These are phyloP conservation scores for Tylopilus subfusipes DNA, from an alignment of 768 basidiomycete genomes.

Conservation along the genomic window DNA sequence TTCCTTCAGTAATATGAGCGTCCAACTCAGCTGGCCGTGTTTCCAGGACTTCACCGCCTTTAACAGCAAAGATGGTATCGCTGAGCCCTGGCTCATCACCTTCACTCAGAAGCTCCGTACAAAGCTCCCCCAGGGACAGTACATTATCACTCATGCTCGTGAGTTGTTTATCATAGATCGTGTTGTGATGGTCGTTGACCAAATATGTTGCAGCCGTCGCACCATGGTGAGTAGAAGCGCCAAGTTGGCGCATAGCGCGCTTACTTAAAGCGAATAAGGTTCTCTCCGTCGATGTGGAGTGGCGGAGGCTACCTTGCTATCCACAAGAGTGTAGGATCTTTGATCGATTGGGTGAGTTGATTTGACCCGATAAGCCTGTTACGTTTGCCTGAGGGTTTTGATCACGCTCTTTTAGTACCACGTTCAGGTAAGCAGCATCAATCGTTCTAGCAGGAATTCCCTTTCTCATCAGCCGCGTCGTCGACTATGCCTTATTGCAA, in stretches of 20 bases:
- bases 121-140: slow-evolving; percentile 31
- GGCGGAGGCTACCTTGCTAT: slow-evolving; percentile 36
- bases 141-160: slow-evolving; percentile 36
- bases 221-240: slow-evolving; percentile 12
- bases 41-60: slow-evolving; percentile 33
- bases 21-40: background rate
- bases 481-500: background rate
- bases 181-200: background rate
- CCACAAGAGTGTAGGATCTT: slow-evolving; percentile 36
- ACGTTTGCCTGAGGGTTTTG: background rate
- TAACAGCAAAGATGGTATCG: slow-evolving; percentile 33
- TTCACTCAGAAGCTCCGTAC: slow-evolving; percentile 32
- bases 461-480: background rate
- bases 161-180: slow-evolving; percentile 1
- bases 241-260: background rate
- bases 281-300: slow-evolving; percentile 17
- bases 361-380: background rate
- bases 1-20: background rate
- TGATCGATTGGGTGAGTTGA: slow-evolving; percentile 43
- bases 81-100: slow-evolving; percentile 34
- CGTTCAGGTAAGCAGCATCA: slow-evolving; percentile 34
- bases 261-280: slow-evolving; percentile 6
- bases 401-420: slow-evolving; percentile 23
- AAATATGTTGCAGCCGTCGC: slow-evolving; percentile 10
- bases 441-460: background rate